Conservation (phyloP, 805 yeast genomes). For the Spencermartinsiella europaea region DNA sequence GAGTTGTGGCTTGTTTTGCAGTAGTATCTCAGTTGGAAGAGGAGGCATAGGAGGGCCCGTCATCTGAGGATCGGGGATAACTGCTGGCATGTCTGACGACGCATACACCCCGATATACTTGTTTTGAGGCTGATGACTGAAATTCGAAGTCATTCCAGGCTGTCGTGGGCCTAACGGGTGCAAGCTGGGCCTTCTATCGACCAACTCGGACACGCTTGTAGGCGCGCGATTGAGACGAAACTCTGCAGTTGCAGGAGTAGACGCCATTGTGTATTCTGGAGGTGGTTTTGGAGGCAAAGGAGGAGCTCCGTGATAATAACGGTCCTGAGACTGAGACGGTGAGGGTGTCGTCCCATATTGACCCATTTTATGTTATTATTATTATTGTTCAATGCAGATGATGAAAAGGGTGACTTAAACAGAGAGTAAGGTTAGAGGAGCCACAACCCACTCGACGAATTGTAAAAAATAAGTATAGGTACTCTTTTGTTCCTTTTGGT, state of each 20-base stretch:
- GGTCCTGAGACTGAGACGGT: not conserved
- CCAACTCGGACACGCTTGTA: conserved; percentile 8
- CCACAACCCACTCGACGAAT: no score
- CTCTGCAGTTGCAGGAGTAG: conserved; percentile 16
- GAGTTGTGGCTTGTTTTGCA: not conserved
- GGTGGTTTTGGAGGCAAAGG: conserved; percentile 24
- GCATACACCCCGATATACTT: conserved; percentile 2
- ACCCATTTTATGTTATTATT: not conserved
- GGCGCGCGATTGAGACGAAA: conserved; percentile 7
- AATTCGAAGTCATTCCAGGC: conserved; percentile 1
- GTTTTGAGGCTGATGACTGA: not conserved
- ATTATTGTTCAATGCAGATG: no score
- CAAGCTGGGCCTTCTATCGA: conserved; percentile 13
- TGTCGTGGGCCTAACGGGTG: conserved; percentile 20
- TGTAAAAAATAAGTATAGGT: no score
- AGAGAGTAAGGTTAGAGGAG: no score
- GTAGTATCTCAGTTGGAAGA: not conserved
- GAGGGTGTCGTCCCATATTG: no score
- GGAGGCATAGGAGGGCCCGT: not conserved
- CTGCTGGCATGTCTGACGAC: conserved; percentile 3
- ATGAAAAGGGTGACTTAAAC: no score
- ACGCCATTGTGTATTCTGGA: conserved; percentile 8
- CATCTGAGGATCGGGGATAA: not conserved
- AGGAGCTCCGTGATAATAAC: conserved; percentile 11
- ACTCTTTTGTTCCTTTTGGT: no score